Evolutionary conservation across 441 rosid genomes (phyloP).

Genomic region (Metrosideros polymorpha): DNA sequence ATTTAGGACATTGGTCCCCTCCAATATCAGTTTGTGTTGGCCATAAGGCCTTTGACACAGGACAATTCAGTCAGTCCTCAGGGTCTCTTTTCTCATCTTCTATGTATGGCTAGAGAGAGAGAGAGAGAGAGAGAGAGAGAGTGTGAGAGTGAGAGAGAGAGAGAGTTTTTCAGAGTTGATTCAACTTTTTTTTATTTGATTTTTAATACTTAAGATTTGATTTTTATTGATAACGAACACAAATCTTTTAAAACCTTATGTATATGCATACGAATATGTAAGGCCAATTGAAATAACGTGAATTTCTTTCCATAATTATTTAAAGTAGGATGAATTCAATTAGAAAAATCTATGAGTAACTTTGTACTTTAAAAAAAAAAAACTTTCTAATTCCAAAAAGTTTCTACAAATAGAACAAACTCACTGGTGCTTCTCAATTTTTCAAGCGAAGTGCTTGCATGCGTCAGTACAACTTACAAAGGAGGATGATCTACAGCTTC

Average conservation of each 20-base stretch:
- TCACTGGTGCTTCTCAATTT: background rate
- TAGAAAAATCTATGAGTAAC: background rate
- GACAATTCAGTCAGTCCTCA: background rate
- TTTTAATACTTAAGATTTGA: background rate
- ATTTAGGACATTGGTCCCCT: constrained; percentile 6
- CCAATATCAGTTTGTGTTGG: background rate
- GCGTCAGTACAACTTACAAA: background rate
- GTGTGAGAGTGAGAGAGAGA: background rate
- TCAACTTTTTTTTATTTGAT: background rate
- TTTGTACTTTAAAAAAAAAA: too few relatives aligned
- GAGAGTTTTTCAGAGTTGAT: background rate
- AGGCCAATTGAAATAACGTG: background rate
- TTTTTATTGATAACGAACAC: background rate
- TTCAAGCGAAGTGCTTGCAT: background rate
- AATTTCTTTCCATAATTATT: background rate
- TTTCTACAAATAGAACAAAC: background rate
- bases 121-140: background rate
- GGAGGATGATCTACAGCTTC: background rate
- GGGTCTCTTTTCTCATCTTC: background rate
- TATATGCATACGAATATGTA: background rate
- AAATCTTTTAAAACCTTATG: background rate
- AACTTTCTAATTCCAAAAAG: background rate
- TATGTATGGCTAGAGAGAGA: background rate
- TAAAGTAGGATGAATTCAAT: background rate
- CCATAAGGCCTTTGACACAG: background rate